Evolutionary conservation across 306 rosid genomes (phyloP).

Genomic region (Lathyrus tuberosus): DNA sequence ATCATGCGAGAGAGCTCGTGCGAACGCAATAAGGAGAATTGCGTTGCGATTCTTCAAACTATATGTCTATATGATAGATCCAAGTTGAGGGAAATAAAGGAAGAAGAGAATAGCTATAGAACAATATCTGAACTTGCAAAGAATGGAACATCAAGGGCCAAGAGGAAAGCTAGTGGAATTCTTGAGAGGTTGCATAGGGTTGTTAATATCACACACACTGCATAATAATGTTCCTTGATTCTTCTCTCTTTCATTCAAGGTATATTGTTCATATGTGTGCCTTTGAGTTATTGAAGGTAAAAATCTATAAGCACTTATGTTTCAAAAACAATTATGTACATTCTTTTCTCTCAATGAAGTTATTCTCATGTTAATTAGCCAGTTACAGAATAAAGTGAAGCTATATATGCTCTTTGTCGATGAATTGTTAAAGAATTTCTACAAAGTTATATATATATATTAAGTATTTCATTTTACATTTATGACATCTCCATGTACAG

Average conservation of each 20-base stretch:
- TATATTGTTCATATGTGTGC: conserved; percentile 51
- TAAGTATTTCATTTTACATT: conserved; percentile 20
- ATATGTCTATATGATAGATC: conserved; percentile 69
- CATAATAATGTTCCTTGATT: conserved; percentile 53
- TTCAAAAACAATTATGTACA: conserved; percentile 51
- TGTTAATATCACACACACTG: conserved; percentile 81
- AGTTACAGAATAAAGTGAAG: conserved; percentile 49
- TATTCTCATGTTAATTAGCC: conserved; percentile 46
- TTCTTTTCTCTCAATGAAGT: conserved; percentile 43
- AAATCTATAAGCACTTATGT: conserved; percentile 36
- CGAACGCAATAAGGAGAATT: conserved; percentile 80
- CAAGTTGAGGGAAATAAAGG: conserved; percentile 79
- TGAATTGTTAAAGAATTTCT: conserved; percentile 27
- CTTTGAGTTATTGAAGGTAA: conserved; percentile 35
- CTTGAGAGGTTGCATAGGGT: conserved; percentile 84
- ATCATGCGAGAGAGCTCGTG: conserved; percentile 67
- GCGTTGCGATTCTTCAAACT: conserved; percentile 71
- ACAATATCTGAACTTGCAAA: conserved; percentile 73
- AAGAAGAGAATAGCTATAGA: conserved; percentile 68
- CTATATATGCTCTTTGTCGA: conserved; percentile 26
- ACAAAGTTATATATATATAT: conserved; percentile 6
- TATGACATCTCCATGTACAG: conserved; percentile 2
- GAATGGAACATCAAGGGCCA: conserved; percentile 92
- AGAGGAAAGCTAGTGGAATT: conserved; percentile 84
- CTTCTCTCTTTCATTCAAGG: background rate